Evolutionary conservation across 2,329 filamentous ascomycete species (phyloP).

Genomic region (Pseudofabraea citricarpa): DNA sequence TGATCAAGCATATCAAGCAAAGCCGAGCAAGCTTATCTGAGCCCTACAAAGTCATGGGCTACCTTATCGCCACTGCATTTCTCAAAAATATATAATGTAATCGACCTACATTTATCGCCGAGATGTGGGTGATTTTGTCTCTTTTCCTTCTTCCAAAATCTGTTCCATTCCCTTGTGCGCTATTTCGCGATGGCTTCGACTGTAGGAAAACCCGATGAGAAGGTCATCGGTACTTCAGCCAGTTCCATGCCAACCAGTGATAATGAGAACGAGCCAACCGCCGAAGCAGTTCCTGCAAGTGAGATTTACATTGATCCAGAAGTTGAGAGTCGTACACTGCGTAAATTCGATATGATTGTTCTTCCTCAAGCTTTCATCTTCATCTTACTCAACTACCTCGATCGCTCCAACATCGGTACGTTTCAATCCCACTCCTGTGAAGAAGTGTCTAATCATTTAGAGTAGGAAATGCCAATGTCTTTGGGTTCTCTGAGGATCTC

Average conservation of each 20-base stretch:
- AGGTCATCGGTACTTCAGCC: neutral
- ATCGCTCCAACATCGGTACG: slow-evolving; percentile 2
- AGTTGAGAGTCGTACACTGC: neutral
- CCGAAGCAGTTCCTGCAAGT: neutral
- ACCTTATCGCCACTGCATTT: neutral
- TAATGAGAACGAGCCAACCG: neutral
- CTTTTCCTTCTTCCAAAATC: neutral
- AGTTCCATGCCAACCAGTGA: neutral
- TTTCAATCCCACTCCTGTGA: neutral
- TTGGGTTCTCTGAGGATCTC: slow-evolving; percentile 22
- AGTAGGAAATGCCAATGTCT: slow-evolving; percentile 20
- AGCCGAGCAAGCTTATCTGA: neutral
- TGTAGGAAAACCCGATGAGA: neutral
- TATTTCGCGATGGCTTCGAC: neutral
- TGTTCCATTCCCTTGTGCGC: neutral
- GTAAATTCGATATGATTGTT: slow-evolving; percentile 1
- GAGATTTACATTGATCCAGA: slow-evolving; percentile 2
- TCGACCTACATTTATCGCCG: neutral
- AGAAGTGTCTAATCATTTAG: neutral
- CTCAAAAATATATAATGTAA: neutral
- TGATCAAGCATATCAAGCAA: too few species aligned
- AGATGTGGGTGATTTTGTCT: too few species aligned
- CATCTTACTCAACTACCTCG: slow-evolving; percentile 1
- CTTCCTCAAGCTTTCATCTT: slow-evolving; percentile 2
- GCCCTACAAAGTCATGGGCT: neutral